Evolutionary conservation across 257 asterid genomes (phyloP).

Genomic region (Ballota nigra): DNA sequence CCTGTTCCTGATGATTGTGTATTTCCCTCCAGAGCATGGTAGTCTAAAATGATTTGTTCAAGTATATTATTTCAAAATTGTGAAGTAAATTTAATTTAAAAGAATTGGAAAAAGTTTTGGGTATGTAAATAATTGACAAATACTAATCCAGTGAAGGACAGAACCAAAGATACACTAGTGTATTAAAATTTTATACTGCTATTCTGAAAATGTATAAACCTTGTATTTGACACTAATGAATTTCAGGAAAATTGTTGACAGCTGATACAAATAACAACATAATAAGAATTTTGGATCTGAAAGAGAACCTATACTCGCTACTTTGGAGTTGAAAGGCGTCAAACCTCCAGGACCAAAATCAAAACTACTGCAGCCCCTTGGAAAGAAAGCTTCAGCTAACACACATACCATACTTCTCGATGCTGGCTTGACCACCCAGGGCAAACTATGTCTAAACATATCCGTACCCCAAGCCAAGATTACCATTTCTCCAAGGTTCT

Average conservation of each 20-base stretch:
- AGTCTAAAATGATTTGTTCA: background rate
- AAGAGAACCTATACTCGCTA: slow-evolving; percentile 51
- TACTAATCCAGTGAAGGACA: background rate
- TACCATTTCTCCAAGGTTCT: slow-evolving; percentile 99
- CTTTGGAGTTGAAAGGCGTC: slow-evolving; percentile 85
- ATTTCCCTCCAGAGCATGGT: background rate
- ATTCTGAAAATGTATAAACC: background rate
- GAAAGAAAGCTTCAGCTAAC: slow-evolving; percentile 72
- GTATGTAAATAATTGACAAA: background rate
- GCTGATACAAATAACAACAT: slow-evolving; percentile 96
- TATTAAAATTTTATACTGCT: background rate
- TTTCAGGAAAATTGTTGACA: slow-evolving; percentile 72
- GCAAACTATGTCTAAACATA: slow-evolving; percentile 52
- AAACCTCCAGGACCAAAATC: slow-evolving; percentile 67
- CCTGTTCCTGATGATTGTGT: background rate
- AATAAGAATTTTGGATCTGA: slow-evolving; percentile 69
- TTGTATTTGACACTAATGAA: slow-evolving; percentile 5
- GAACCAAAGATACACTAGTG: no score
- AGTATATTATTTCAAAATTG: no score
- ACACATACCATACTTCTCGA: slow-evolving; percentile 46
- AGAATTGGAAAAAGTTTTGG: background rate
- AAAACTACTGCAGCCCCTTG: slow-evolving; percentile 74
- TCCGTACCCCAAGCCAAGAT: slow-evolving; percentile 80
- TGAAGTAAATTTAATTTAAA: no score
- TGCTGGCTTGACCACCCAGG: slow-evolving; percentile 79